Evolutionary conservation across 371 early-diverging fungal genomes (phyloP), one percentile per base, ranked within the genome.

Genomic region (Mortierella sp.): DNA sequence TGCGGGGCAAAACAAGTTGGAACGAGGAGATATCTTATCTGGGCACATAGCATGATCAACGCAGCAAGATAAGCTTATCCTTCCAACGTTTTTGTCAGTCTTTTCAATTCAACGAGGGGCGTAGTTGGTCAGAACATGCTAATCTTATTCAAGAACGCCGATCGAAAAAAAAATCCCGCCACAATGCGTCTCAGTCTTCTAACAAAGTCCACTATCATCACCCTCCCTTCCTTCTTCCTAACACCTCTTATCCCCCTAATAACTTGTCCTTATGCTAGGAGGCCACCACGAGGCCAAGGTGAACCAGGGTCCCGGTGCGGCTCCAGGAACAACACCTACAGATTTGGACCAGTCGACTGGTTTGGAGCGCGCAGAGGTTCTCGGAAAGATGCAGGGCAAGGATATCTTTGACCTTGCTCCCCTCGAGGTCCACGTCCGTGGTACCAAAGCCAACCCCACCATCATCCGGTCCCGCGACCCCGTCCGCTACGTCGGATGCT

Each of bases 301-400:
- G 53, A 63, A 39, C 45, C 84, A 83, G 70, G 93, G 93, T 40
- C 89, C 93, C 40, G 96, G 94, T 76, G 90, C 88, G 70, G 87
- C 89, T 44, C 80, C 89, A 50, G 93, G 91, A 80, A 77, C 86
- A 45, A 84, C 96, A 53, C 94, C 97, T 70, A 96, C 96, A 76
- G 95, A 97, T 87, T 89, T 93, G 84, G 96, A 97, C 76, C 93
- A 97, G 83, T 89, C 97, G 73, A 95, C 98, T 68, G 98, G 99
- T 90, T 84, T 91, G 72, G 97, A 96, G 89, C 96, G 98, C 86
- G 88, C 90, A 76, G 98, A 99, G 91, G 89, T 94, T 76, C 88
- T 98, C 70, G 91, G 93, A 76, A 93, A 91, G 79, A 88, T 97
- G 71, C 93, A 94, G 80, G 97, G 97, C 85, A 92, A 93, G 85